Conservation (phyloP, 1,139 yeast genomes). For the Meyerozyma sp. region DNA sequence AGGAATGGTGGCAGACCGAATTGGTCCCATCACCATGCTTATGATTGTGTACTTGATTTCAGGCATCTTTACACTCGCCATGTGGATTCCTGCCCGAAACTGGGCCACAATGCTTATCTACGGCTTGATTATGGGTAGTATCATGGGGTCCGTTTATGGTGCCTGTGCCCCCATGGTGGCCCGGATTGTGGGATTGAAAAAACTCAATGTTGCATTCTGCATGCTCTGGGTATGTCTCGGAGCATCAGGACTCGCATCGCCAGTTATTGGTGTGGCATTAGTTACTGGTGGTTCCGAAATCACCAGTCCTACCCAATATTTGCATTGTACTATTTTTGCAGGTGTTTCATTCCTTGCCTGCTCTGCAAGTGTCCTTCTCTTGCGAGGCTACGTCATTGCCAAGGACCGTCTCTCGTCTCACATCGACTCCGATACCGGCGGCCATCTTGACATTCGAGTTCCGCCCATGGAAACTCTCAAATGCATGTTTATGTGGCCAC, state of each 20-base stretch:
- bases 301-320: conserved; percentile 39
- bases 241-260: conserved; percentile 42
- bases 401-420: conserved; percentile 24
- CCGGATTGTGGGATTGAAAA: conserved; percentile 41
- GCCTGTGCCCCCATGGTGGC: conserved; percentile 17
- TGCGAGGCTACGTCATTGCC: conserved; percentile 47
- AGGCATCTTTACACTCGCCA: conserved; percentile 40
- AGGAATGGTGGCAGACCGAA: conserved; percentile 39
- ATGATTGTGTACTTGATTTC: conserved; percentile 25
- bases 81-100: conserved; percentile 60
- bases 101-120: conserved; percentile 46
- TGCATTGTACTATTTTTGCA: conserved; percentile 47
- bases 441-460: not conserved
- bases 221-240: conserved; percentile 47
- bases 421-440: not conserved
- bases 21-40: conserved; percentile 42
- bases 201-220: conserved; percentile 44
- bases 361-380: conserved; percentile 27
- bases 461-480: not conserved
- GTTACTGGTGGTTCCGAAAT: conserved; percentile 25
- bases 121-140: conserved; percentile 41
- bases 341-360: conserved; percentile 47
- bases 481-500: conserved; percentile 6
- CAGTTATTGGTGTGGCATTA: conserved; percentile 48
- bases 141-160: conserved; percentile 44